These are phyloP conservation scores for Sporothrix schenckii DNA, from an alignment of 2,329 filamentous ascomycete species.

Conservation along the genomic window DNA sequence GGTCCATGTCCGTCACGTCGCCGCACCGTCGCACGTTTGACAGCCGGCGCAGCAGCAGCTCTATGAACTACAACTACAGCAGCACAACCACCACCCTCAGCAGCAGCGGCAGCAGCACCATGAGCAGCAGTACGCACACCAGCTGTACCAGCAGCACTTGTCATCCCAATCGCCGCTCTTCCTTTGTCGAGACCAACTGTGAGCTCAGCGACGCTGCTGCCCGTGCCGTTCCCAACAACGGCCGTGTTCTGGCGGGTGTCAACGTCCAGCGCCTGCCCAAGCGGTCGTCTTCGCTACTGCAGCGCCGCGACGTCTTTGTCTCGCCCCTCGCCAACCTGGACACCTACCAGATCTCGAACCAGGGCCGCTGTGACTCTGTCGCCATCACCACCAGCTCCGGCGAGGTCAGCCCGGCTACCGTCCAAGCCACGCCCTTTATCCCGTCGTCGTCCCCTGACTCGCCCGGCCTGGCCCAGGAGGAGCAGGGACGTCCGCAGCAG, in stretches of 20 bases:
- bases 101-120: slow-evolving; percentile 30
- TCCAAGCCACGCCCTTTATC: slow-evolving; percentile 20
- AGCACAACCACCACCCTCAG: slow-evolving; percentile 25
- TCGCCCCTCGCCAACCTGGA: slow-evolving; percentile 30
- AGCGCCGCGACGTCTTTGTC: slow-evolving; percentile 35
- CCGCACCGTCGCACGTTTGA: slow-evolving; percentile 17
- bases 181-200: neutral
- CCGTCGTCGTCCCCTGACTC: neutral
- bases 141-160: slow-evolving; percentile 6
- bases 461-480: slow-evolving; percentile 24
- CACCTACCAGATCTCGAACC: slow-evolving; percentile 26
- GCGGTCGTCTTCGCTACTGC: slow-evolving; percentile 36
- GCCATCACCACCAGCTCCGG: slow-evolving; percentile 31
- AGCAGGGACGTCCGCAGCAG: neutral
- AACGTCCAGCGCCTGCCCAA: slow-evolving; percentile 33
- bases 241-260: slow-evolving; percentile 23
- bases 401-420: slow-evolving; percentile 33
- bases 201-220: neutral
- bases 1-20: slow-evolving; percentile 22
- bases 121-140: slow-evolving; percentile 24
- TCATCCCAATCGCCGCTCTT: slow-evolving; percentile 2
- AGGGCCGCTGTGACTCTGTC: slow-evolving; percentile 6
- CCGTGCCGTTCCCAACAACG: slow-evolving; percentile 14
- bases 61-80: slow-evolving; percentile 26
- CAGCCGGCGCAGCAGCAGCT: slow-evolving; percentile 29